phyloP scores from a whole-genome alignment of 768 basidiomycete species.

The Serendipita indica region DNA sequence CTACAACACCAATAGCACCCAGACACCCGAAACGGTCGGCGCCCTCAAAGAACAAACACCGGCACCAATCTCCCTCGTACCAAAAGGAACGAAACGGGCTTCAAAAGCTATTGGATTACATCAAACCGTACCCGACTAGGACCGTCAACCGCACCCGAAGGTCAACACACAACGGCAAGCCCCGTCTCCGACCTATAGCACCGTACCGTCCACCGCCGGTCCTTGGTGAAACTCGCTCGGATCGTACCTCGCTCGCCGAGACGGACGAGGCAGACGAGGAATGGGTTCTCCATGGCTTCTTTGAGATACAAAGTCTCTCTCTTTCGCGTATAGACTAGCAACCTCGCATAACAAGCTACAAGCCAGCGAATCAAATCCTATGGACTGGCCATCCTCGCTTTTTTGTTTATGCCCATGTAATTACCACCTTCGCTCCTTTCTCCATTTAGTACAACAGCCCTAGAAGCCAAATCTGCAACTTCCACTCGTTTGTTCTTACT shows the following conservation, averaged over 20 bases:
- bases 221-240: background rate
- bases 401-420: background rate
- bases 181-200: background rate
- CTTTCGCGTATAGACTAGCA: background rate
- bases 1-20: background rate
- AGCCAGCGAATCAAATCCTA: background rate
- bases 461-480: background rate
- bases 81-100: background rate
- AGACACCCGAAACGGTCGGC: background rate
- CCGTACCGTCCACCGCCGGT: background rate
- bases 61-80: background rate
- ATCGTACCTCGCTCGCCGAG: background rate
- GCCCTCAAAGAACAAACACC: background rate
- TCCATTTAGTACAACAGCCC: background rate
- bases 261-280: background rate
- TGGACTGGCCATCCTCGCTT: background rate
- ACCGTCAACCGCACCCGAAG: background rate
- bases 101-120: background rate
- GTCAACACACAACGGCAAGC: background rate
- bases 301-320: background rate
- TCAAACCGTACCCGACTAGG: background rate
- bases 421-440: background rate
- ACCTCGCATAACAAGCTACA: background rate
- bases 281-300: background rate
- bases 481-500: too few relatives aligned